A percentile compares a stretch with the other conserved stretches of the same genome.
Conservation (phyloP, 305 asterid genomes). For the Withania somnifera region DNA sequence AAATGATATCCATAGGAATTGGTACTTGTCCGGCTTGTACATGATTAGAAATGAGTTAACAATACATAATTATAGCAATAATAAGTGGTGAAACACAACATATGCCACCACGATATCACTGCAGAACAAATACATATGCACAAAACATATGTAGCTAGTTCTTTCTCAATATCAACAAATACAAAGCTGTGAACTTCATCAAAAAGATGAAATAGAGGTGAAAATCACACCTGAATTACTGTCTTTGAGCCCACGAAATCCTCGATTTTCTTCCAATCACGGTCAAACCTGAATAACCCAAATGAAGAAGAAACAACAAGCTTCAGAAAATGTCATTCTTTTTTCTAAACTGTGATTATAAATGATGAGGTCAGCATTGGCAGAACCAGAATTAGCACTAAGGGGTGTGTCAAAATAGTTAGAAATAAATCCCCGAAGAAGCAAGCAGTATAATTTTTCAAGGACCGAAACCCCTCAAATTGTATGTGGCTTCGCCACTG, state of each 20-base stretch:
- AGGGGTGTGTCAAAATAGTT: no score
- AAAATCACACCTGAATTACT: constrained; percentile 69
- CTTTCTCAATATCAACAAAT: not conserved
- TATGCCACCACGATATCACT: not conserved
- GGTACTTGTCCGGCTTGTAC: not conserved
- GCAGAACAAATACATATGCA: not conserved
- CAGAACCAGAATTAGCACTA: no score
- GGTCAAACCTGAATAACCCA: constrained; percentile 63
- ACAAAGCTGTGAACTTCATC: not conserved
- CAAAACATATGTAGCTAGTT: not conserved
- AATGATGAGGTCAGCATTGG: not conserved
- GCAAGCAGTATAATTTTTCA: no score
- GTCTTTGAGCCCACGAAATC: constrained; percentile 90
- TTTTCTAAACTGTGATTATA: not conserved
- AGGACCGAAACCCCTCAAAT: no score
- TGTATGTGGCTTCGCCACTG: no score
- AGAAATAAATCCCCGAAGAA: no score
- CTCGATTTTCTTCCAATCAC: constrained; percentile 97
- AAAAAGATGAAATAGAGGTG: not conserved
- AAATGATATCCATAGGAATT: not conserved
- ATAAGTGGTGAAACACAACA: not conserved
- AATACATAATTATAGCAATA: not conserved
- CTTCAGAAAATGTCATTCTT: constrained; percentile 15
- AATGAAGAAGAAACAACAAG: constrained; percentile 4
- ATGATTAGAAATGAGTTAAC: not conserved